Conservation (phyloP, 306 rosid species). For the Vigna radiata region DNA sequence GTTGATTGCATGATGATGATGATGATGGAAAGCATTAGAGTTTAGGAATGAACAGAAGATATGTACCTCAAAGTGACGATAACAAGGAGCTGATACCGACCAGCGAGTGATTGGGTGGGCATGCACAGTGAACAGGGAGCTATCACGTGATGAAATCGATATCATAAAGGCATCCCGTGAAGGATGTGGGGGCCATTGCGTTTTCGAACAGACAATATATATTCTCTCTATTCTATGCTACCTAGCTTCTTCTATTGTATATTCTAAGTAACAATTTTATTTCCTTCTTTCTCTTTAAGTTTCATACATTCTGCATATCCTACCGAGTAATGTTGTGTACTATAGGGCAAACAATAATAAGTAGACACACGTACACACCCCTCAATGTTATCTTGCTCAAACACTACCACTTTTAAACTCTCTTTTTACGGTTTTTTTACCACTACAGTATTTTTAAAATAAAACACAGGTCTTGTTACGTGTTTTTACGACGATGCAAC, state of each 20-base stretch:
- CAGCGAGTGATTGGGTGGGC: slow-evolving; percentile 40
- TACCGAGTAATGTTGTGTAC: not conserved
- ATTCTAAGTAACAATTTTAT: not conserved
- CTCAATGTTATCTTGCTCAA: slow-evolving; percentile 2
- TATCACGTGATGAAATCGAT: slow-evolving; percentile 33
- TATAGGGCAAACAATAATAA: slow-evolving; percentile 9
- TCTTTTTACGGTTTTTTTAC: not conserved
- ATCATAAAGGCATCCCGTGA: slow-evolving; percentile 47
- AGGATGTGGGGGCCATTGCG: slow-evolving; percentile 54
- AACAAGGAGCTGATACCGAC: not conserved
- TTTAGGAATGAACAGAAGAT: not conserved
- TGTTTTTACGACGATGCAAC: not conserved
- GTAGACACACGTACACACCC: not conserved
- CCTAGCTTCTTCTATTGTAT: not conserved
- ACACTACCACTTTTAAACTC: not conserved
- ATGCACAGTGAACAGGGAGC: slow-evolving; percentile 28
- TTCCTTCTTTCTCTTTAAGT: not conserved
- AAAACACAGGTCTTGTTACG: not conserved
- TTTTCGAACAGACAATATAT: slow-evolving; percentile 48
- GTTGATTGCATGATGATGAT: slow-evolving; percentile 18
- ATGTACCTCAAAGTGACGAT: not conserved
- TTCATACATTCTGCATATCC: not conserved
- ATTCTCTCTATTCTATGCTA: slow-evolving; percentile 9
- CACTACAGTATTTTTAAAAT: not conserved
- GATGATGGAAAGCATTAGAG: not conserved